These are phyloP conservation scores for Xylariomycetidae sp. DNA, from an alignment of 2,329 filamentous ascomycete species.

Conservation along the genomic window DNA sequence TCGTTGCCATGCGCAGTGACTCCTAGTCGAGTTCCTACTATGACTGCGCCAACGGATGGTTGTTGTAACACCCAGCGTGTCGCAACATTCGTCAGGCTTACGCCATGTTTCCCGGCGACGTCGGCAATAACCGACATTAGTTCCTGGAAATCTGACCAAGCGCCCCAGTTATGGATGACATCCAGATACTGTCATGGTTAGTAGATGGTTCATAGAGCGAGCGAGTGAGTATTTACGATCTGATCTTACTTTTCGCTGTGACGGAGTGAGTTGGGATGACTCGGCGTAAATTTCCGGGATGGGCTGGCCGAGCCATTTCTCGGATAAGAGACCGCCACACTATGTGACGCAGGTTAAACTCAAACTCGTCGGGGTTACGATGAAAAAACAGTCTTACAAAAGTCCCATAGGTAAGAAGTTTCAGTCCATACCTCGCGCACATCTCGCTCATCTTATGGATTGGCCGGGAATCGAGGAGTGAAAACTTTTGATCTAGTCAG, in stretches of 20 bases:
- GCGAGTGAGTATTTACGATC: neutral
- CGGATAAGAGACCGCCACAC: conserved; percentile 33
- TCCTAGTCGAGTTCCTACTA: conserved; percentile 28
- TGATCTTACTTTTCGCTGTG: conserved; percentile 28
- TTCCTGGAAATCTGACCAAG: conserved; percentile 26
- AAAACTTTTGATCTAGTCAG: conserved; percentile 22
- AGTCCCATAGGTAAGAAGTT: conserved; percentile 30
- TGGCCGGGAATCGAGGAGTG: conserved; percentile 28
- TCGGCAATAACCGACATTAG: conserved; percentile 20
- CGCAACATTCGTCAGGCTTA: conserved; percentile 27
- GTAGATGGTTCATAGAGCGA: neutral
- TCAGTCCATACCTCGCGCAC: conserved; percentile 25
- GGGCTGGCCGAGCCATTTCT: conserved; percentile 26
- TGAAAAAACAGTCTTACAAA: conserved; percentile 21
- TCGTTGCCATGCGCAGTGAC: conserved; percentile 22
- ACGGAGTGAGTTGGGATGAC: conserved; percentile 26
- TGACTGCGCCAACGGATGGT: conserved; percentile 28
- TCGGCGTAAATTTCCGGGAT: conserved; percentile 27
- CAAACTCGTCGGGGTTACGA: neutral
- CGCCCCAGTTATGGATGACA: conserved; percentile 26
- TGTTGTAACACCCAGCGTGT: conserved; percentile 31
- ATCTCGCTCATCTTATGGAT: conserved; percentile 22
- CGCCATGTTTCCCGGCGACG: conserved; percentile 20
- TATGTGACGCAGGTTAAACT: conserved; percentile 4
- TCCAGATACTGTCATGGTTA: conserved; percentile 21